Evolutionary conservation across 2,329 filamentous ascomycete species (phyloP), one percentile per base, ranked within the genome.

Genomic region (Tolypocladium pustulatum): DNA sequence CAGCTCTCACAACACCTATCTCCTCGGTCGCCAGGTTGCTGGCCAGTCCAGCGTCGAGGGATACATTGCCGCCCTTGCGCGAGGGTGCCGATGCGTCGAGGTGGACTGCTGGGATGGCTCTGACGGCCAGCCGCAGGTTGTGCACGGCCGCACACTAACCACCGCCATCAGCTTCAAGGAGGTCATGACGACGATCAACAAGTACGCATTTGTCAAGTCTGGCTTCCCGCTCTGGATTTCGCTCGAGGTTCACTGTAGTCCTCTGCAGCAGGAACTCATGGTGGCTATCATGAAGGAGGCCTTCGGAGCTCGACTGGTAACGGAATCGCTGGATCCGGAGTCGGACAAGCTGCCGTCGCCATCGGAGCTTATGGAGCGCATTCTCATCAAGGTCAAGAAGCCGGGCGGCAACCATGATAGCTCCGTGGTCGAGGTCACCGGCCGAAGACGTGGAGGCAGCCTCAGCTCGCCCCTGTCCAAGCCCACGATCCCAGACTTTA

Each of bases 31-130:
- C 57, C 94, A 99, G 71, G 87, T 97, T 2, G 88, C 86, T 13
- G 93, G 93, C 34, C 84, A 89, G 52, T 97, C 94, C 2, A 97
- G 92, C 68, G 89, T 95, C 2, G 94, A 99, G 72, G 91, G 91
- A 51, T 99, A 99, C 74, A 95, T 97, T 65, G 86, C 86, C 10
- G 90, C 92, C 3, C 81, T 99, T 8, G 86, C 90, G 62, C 88
- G 90, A 61, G 92, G 92, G 10, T 99, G 94, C 71, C 89, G 94
- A 55, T 97, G 94, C 71, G 87, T 99, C 53, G 94, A 99, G 74
- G 91, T 99, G 57, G 94, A 99, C 73, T 97, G 93, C 73, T 99
- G 94, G 94, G 91, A 99, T 72, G 94, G 94, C 20, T 82, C 84
- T 57, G 88, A 96, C 69, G 91, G 90, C 43, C 84, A 90, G 66